Conservation (phyloP, 2,329 filamentous ascomycete species). For the Aspergillus versicolor region DNA sequence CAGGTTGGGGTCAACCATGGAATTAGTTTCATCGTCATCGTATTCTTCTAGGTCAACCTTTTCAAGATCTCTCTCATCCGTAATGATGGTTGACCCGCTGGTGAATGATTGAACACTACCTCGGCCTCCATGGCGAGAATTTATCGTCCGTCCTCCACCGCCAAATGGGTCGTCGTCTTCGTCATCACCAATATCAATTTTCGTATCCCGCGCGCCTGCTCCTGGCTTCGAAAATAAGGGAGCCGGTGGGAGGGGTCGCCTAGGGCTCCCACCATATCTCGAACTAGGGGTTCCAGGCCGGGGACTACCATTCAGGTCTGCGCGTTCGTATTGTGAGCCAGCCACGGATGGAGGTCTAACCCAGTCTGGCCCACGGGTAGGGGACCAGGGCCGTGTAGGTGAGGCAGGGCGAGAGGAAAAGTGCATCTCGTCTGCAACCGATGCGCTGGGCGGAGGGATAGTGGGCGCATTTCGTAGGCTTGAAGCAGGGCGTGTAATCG, state of each 20-base stretch:
- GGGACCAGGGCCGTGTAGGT: slow-evolving; percentile 53
- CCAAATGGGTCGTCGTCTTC: slow-evolving; percentile 70
- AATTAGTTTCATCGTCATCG: slow-evolving; percentile 44
- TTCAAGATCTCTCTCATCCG: slow-evolving; percentile 51
- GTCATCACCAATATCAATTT: slow-evolving; percentile 52
- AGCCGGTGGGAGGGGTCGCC: slow-evolving; percentile 81
- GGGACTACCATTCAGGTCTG: slow-evolving; percentile 85
- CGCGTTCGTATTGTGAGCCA: slow-evolving; percentile 75
- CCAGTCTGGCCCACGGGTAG: slow-evolving; percentile 61
- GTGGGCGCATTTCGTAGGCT: slow-evolving; percentile 42
- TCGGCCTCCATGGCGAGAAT: slow-evolving; percentile 56
- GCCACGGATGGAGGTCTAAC: slow-evolving; percentile 63
- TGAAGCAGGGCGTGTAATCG: slow-evolving; percentile 41
- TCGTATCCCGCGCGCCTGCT: slow-evolving; percentile 38
- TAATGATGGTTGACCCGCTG: slow-evolving; percentile 59
- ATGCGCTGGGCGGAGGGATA: slow-evolving; percentile 41
- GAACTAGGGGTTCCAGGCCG: slow-evolving; percentile 88
- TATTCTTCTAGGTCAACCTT: slow-evolving; percentile 50
- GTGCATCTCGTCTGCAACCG: slow-evolving; percentile 33
- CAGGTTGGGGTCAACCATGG: slow-evolving; percentile 59
- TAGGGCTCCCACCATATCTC: slow-evolving; percentile 81
- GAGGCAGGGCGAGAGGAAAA: slow-evolving; percentile 42
- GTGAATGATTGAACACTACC: slow-evolving; percentile 61
- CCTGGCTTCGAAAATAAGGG: slow-evolving; percentile 71
- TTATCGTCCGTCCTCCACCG: slow-evolving; percentile 35